Base-by-base conservation (phyloP, 2,329 filamentous ascomycete genomes). In the Paecilomyces sp. region DNA sequence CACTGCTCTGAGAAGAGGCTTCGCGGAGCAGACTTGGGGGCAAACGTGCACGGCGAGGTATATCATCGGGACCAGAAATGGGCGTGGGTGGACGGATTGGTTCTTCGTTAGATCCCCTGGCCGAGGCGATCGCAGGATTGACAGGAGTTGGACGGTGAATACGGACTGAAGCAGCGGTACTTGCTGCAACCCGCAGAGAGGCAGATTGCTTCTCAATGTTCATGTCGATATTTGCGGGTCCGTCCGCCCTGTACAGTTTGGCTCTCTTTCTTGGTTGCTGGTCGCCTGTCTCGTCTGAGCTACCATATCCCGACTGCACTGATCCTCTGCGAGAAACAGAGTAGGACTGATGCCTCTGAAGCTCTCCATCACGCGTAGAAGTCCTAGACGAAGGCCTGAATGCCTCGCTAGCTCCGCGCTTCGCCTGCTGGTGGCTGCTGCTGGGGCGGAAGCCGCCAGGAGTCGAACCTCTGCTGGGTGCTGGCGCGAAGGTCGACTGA, bases 101-200 rank as follows among this genome's bases (percentile, higher is more conserved):
- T 60, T 79, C 77, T 60, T 79, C 77, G 55, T 70, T 67, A 2
- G 71, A 70, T 31, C 68, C 68, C 58, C 73, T 65, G 55, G 67
- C 66, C 18, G 66, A 65, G 31, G 68, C 63, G 22, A 71, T 65
- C 8, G 70, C 64, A 47, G 77, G 76, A 58, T 78, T 78, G 28
- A 79, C 64, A 6, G 78, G 76, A 3, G 90, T 82, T 3, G 93
- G 93, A 53, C 92, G 85, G 72, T 96, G 89, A 55, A 88, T 88
- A 52, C 93, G 89, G 60, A 97, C 82, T 4, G 92, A 96, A 51
- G 91, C 91, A 53, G 92, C 89, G 15, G 90, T 96, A 71, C 91
- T 96, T 54, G 93, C 93, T 61, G 90, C 88, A n/a, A 96, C 91
- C 55, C 92, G 85, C 28, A 97, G 80, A 3, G 91, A 95, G 55